Conservation (phyloP, 2,329 filamentous ascomycete genomes). For the Pseudogymnoascus sp. region DNA sequence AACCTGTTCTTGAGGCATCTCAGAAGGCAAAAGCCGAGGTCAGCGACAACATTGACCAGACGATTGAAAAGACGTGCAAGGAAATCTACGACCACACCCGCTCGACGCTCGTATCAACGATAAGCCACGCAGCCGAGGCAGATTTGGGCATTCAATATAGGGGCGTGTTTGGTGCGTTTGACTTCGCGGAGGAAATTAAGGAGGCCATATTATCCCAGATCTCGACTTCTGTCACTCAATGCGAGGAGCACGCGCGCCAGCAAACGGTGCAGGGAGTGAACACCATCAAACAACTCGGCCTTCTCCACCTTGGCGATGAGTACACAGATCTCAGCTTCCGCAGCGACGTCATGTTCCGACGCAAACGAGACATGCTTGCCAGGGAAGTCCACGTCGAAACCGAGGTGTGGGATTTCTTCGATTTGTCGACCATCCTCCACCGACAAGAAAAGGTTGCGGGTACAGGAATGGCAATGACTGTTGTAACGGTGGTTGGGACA, state of each 20-base stretch:
- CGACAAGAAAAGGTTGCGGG: conserved; percentile 91
- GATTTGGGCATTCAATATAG: conserved; percentile 80
- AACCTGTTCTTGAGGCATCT: conserved; percentile 77
- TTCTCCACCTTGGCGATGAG: conserved; percentile 80
- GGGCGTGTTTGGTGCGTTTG: conserved; percentile 74
- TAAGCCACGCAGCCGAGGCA: conserved; percentile 64
- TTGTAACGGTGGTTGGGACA: conserved; percentile 76
- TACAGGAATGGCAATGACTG: conserved; percentile 87
- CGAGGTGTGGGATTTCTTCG: conserved; percentile 89
- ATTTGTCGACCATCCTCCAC: conserved; percentile 73
- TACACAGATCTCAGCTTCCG: conserved; percentile 82
- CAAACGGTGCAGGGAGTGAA: conserved; percentile 75
- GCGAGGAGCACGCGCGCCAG: conserved; percentile 76
- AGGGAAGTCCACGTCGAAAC: conserved; percentile 81
- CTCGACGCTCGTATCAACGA: conserved; percentile 63
- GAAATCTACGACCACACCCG: conserved; percentile 82
- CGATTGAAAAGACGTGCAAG: conserved; percentile 76
- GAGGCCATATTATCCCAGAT: conserved; percentile 86
- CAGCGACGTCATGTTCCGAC: conserved; percentile 87
- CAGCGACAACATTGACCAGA: conserved; percentile 69
- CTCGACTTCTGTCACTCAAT: conserved; percentile 64
- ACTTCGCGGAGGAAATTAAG: conserved; percentile 90
- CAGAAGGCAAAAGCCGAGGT: conserved; percentile 73
- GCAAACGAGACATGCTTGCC: conserved; percentile 70
- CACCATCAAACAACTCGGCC: conserved; percentile 77